phyloP scores from a whole-genome alignment of 192 early-diverging fungal genomes.

The Neocallimastix lanati region DNA sequence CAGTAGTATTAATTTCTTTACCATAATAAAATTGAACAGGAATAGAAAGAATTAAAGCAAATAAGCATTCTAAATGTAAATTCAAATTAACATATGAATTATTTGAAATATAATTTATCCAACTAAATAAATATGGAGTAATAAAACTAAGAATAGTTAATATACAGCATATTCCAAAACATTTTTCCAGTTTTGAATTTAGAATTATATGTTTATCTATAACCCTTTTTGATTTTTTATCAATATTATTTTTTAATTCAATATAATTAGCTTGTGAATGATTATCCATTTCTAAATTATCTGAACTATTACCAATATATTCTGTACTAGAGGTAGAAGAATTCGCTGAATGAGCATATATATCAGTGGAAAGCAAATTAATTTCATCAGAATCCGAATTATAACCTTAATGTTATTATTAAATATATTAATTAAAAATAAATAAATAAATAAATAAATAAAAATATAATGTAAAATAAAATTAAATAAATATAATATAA shows the following conservation, averaged over 20 bases:
- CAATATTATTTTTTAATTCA: neutral
- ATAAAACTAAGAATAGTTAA: neutral
- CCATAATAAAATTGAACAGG: neutral
- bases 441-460: no score
- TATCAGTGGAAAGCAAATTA: neutral
- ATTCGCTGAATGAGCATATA: neutral
- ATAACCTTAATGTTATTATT: neutral
- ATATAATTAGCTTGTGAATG: neutral
- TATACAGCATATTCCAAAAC: neutral
- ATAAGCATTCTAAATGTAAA: neutral
- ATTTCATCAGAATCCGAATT: neutral
- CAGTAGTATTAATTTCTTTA: neutral
- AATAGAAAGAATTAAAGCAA: neutral
- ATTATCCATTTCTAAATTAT: neutral
- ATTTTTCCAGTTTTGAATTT: neutral
- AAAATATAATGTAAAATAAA: neutral
- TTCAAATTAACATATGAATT: neutral
- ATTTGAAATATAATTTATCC: neutral
- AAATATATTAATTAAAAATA: no score
- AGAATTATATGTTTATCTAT: neutral
- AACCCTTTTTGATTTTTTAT: neutral
- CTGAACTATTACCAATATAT: neutral
- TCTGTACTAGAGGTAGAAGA: neutral
- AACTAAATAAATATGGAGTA: neutral
- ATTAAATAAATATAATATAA: no score